Percentiles rank a stretch among this genome's conserved stretches.
Conservation (phyloP, 805 yeast genomes). For the Grigorovia humatica region DNA sequence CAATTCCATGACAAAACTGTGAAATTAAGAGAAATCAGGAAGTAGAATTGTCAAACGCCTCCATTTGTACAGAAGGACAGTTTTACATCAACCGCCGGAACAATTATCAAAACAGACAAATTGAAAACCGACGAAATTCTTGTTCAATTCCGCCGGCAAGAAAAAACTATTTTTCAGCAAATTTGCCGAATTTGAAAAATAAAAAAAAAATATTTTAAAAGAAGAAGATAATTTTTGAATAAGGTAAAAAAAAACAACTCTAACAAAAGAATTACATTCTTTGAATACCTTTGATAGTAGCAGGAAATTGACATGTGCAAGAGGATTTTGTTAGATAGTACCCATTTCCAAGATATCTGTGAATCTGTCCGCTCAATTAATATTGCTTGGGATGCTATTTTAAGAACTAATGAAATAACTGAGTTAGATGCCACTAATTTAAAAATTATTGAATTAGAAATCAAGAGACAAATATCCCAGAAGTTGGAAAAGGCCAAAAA, state of each 20-base stretch:
- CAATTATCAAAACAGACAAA: no score
- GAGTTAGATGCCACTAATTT: conserved; percentile 51
- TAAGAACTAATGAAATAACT: conserved; percentile 58
- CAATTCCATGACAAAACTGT: no score
- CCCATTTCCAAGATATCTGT: conserved; percentile 53
- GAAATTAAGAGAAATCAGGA: no score
- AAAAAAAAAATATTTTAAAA: no score
- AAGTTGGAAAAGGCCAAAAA: not conserved
- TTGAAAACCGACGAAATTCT: no score
- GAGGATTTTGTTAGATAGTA: conserved; percentile 45
- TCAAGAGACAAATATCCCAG: conserved; percentile 19
- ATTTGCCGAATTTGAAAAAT: not conserved
- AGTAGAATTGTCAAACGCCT: no score
- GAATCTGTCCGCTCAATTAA: conserved; percentile 65
- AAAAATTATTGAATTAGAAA: conserved; percentile 20
- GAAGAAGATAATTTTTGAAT: not conserved
- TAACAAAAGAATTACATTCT: no score
- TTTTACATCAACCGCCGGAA: no score
- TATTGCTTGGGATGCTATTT: conserved; percentile 87
- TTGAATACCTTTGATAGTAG: not conserved
- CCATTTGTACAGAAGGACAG: no score
- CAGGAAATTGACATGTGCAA: not conserved
- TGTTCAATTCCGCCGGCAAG: not conserved
- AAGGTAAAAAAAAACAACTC: no score
- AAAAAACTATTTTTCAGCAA: not conserved